Evolutionary conservation across 2,329 filamentous ascomycete genomes (phyloP).

Genomic region (Sporothrix luriei): DNA sequence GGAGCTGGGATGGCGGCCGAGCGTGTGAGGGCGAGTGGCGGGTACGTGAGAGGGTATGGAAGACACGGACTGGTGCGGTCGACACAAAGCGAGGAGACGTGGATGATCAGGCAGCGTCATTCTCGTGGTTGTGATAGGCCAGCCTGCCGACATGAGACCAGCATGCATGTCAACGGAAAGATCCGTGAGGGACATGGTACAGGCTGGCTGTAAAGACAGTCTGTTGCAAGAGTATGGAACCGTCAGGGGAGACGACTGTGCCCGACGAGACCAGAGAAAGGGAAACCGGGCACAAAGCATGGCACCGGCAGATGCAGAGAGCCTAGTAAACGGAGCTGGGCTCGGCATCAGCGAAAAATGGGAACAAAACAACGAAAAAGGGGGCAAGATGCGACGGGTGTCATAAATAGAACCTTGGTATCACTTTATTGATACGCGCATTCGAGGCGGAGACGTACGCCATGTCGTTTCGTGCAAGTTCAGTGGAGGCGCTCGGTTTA

Average conservation of each 20-base stretch:
- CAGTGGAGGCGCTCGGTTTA: not conserved
- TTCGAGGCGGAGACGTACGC: too few species aligned
- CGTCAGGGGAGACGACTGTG: too few species aligned
- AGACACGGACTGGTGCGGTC: not conserved
- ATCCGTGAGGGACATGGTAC: not conserved
- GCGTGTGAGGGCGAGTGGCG: not conserved
- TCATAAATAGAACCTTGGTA: too few species aligned
- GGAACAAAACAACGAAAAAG: not conserved
- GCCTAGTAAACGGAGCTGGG: not conserved
- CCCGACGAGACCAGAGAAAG: not conserved
- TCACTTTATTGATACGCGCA: too few species aligned
- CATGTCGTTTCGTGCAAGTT: too few species aligned
- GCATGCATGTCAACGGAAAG: not conserved
- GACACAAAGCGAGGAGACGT: not conserved
- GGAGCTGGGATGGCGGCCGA: conserved; percentile 39
- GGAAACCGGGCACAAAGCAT: not conserved
- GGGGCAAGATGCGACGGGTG: not conserved
- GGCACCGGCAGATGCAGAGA: not conserved
- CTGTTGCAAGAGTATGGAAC: too few species aligned
- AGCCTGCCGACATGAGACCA: not conserved
- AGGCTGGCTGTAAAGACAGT: not conserved
- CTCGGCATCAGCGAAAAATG: not conserved
- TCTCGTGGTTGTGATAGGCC: not conserved
- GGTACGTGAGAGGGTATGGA: too few species aligned
- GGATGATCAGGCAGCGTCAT: not conserved